Evolutionary conservation across 371 early-diverging fungal genomes (phyloP), one percentile per base, ranked within the genome.

Genomic region (Saksenaea vasiformis): DNA sequence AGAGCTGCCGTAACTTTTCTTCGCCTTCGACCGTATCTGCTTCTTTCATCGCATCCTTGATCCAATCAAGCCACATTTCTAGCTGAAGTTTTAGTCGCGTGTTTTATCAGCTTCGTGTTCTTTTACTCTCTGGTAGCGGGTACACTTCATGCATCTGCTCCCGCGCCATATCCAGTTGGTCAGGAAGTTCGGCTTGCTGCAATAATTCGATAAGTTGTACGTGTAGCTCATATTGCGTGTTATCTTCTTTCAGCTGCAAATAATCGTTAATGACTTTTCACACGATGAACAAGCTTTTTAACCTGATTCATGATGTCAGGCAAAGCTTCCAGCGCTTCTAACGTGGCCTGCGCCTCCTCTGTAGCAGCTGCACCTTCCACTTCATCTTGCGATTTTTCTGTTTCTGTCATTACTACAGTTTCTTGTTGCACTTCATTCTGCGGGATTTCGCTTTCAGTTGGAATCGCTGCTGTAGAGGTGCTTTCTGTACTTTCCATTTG

Each of bases 21-120:
- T 84, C 77, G 10, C 73, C 74, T 60, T 78, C 77, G 22, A 64
- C 67, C 1, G 70, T 70, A 15, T 67, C 54, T 1, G 71, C 77
- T 26, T 72, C 57, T 10, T 65, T 66, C 47, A 71, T 79, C 14
- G 83, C 78, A 56, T 88, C 89, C 9, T 85, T 68, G 61, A 89
- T 79, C 91, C 91, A 90, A 56, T 85, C 86, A 22, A 86, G 56
- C 89, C 89, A 90, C 65, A 90, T 53, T 8, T 66, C 90, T 89
- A 59, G 15, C 59, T 11, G 36, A 14, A 10, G 3, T 11, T 15
- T 35, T 26, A 41, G 14, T 9, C 2, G 17, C 54, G 41, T n/a
- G 38, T 28, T 15, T 22, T 24, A 10, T 35, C 26, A n/a, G n/a
- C 4, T 24, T 34, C 11, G 22, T 51, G 27, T n/a, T 22, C 10